A percentile compares a stretch with the other conserved stretches of the same genome.
phyloP scores from a whole-genome alignment of 2,329 filamentous ascomycete species.

The Trichoderma sp. region DNA sequence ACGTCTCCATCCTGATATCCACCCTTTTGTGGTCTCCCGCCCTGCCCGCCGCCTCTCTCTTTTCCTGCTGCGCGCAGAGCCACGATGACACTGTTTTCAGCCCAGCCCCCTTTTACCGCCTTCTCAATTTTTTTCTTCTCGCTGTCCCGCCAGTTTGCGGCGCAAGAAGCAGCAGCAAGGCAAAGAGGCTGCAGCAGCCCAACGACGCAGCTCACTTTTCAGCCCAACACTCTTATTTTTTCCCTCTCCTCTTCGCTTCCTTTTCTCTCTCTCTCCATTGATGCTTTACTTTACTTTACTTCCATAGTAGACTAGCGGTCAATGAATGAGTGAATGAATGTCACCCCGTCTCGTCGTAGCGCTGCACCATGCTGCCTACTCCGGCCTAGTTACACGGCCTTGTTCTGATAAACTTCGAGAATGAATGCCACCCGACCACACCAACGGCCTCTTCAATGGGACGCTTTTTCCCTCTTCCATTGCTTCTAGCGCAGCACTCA shows the following conservation, averaged over 20 bases:
- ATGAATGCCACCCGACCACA: background rate
- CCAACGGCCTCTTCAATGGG: background rate
- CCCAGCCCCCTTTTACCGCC: constrained; percentile 14
- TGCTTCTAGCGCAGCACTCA: background rate
- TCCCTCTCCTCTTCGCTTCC: background rate
- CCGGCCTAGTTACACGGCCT: background rate
- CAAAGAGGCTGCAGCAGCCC: background rate
- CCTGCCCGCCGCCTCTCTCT: background rate
- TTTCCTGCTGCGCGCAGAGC: background rate
- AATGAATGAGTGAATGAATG: background rate
- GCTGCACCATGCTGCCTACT: background rate
- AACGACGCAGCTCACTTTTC: constrained; percentile 9
- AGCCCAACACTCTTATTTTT: constrained; percentile 1
- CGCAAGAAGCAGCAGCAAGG: background rate
- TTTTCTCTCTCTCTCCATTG: background rate
- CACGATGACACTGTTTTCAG: background rate
- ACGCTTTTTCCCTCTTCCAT: background rate
- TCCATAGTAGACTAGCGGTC: background rate
- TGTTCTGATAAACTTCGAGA: background rate
- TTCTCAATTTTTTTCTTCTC: background rate
- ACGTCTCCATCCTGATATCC: background rate
- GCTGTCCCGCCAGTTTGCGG: constrained; percentile 1
- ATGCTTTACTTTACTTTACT: background rate
- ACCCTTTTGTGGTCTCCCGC: constrained; percentile 8
- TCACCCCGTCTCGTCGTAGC: background rate